These are phyloP conservation scores for Myochromella boudieri DNA, from an alignment of 768 basidiomycete genomes.

Conservation along the genomic window DNA sequence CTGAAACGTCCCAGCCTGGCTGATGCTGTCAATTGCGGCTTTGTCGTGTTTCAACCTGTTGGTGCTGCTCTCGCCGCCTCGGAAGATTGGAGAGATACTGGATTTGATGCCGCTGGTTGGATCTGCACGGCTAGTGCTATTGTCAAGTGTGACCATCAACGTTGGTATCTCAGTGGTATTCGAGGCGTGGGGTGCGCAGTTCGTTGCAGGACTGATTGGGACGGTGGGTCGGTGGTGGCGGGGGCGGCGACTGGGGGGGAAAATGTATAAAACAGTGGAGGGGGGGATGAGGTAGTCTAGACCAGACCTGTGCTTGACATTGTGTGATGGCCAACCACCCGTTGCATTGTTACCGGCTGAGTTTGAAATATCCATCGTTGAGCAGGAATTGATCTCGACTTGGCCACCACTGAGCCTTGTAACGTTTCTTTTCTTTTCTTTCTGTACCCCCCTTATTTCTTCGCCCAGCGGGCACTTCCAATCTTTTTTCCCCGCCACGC, in stretches of 20 bases:
- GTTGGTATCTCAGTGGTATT: slow-evolving; percentile 68
- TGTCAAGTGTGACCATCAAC: slow-evolving; percentile 68
- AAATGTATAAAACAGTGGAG: slow-evolving; percentile 85
- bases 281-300: slow-evolving; percentile 52
- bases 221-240: slow-evolving; percentile 40
- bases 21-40: slow-evolving; percentile 74
- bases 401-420: slow-evolving; percentile 5
- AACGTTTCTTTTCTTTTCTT: slow-evolving; percentile 27
- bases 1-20: too few species aligned
- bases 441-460: slow-evolving; percentile 21
- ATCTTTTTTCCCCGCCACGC: slow-evolving; percentile 35
- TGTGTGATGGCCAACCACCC: slow-evolving; percentile 7
- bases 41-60: slow-evolving; percentile 74
- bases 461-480: slow-evolving; percentile 48
- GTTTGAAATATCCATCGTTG: slow-evolving; percentile 18
- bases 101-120: slow-evolving; percentile 76
- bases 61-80: slow-evolving; percentile 73
- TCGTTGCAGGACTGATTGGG: slow-evolving; percentile 57
- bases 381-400: slow-evolving; percentile 11
- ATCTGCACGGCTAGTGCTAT: slow-evolving; percentile 66
- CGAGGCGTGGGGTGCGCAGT: slow-evolving; percentile 72
- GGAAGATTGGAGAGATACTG: slow-evolving; percentile 56
- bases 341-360: slow-evolving; percentile 23
- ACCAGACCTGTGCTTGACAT: neutral
- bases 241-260: slow-evolving; percentile 54